Evolutionary conservation across 2,329 filamentous ascomycete genomes (phyloP).

Genomic region (Clathrospora elynae): DNA sequence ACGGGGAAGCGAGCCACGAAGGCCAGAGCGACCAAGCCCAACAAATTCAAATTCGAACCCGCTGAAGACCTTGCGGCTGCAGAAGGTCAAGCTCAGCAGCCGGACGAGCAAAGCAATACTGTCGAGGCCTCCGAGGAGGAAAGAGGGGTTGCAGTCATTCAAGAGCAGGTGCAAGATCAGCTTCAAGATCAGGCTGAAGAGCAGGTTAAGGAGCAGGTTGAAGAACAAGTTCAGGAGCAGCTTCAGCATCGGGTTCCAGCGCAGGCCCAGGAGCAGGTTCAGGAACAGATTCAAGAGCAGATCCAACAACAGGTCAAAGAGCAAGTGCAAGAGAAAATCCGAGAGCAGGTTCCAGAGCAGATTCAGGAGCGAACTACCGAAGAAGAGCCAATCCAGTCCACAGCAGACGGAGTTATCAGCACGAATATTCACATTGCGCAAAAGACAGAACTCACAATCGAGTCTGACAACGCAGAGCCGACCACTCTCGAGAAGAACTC

Average conservation of each 20-base stretch:
- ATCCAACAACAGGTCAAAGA: constrained; percentile 5
- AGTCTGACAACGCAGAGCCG: constrained; percentile 2
- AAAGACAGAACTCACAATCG: constrained; percentile 2
- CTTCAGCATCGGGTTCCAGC: constrained; percentile 1
- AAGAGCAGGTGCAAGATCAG: constrained; percentile 15
- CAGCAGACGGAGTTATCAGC: constrained; percentile 5
- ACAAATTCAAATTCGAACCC: constrained; percentile 15
- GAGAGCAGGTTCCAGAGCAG: constrained; percentile 5
- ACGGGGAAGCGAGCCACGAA: constrained; percentile 18
- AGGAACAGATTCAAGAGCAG: constrained; percentile 19
- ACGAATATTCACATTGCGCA: constrained; percentile 11
- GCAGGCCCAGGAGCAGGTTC: constrained; percentile 8
- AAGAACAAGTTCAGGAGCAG: constrained; percentile 13
- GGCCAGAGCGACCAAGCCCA: constrained; percentile 13
- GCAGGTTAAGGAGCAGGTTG: constrained; percentile 17
- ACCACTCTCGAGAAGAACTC: not conserved
- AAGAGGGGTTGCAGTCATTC: constrained; percentile 11
- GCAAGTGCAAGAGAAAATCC: constrained; percentile 2
- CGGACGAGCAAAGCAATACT: not conserved
- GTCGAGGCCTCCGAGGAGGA: constrained; percentile 7
- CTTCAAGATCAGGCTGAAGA: constrained; percentile 6
- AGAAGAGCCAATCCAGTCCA: not conserved
- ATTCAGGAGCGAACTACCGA: not conserved
- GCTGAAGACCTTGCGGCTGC: constrained; percentile 11
- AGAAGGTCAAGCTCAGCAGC: constrained; percentile 5